These are phyloP conservation scores for Verticillium albo-atrum DNA, from an alignment of 2,329 filamentous ascomycete genomes.

Conservation along the genomic window DNA sequence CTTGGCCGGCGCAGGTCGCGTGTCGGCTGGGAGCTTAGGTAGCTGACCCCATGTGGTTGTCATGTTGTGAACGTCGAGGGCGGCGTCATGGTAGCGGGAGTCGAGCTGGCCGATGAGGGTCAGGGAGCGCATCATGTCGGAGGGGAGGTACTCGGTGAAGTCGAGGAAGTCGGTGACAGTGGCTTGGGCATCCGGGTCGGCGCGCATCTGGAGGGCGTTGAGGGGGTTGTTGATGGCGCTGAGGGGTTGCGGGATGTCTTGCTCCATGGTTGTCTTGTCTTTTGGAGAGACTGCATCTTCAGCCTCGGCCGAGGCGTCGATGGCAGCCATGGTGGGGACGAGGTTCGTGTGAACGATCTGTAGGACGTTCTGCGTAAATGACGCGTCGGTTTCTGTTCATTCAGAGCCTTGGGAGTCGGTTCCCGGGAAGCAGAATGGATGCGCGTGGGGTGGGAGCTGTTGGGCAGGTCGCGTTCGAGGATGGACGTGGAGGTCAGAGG, in stretches of 20 bases:
- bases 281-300: constrained; percentile 31
- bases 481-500: background rate
- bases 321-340: constrained; percentile 13
- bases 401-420: background rate
- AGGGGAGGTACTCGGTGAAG: constrained; percentile 65
- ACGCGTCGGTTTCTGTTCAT: background rate
- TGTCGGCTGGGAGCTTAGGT: constrained; percentile 40
- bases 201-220: constrained; percentile 43
- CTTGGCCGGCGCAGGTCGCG: constrained; percentile 42
- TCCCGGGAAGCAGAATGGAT: background rate
- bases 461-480: background rate
- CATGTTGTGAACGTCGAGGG: constrained; percentile 49
- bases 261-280: constrained; percentile 23
- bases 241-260: constrained; percentile 17
- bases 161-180: constrained; percentile 69
- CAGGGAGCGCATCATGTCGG: constrained; percentile 61
- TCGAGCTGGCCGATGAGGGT: constrained; percentile 63
- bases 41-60: constrained; percentile 54
- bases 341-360: background rate
- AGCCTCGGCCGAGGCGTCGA: constrained; percentile 13
- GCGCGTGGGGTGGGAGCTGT: background rate
- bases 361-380: background rate
- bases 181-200: constrained; percentile 63
- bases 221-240: constrained; percentile 32
- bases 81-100: constrained; percentile 51